A percentile compares a stretch with the other conserved stretches of the same genome.
Evolutionary conservation across 1,139 yeast genomes (phyloP).

Genomic region (Yamadazyma pseudoaaseri): DNA sequence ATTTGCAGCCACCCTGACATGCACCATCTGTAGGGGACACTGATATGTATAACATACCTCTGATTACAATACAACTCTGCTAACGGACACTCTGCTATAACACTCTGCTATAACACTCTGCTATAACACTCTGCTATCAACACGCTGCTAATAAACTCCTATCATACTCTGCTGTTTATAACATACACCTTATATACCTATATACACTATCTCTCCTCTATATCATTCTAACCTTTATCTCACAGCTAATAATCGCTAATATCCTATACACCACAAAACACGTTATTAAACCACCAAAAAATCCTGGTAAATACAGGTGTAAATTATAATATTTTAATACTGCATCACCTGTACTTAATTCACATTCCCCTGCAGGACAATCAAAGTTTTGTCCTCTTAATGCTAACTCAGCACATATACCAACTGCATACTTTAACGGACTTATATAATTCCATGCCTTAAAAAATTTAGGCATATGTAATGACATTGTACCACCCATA

Average conservation of each 20-base stretch:
- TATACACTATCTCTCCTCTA: too few relatives aligned
- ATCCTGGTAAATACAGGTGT: slow-evolving; percentile 27
- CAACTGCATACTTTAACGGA: slow-evolving; percentile 71
- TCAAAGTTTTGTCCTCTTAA: slow-evolving; percentile 31
- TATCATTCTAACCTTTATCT: slow-evolving; percentile 32
- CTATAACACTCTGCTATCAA: too few relatives aligned
- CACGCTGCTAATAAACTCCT: too few relatives aligned
- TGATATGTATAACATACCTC: too few relatives aligned
- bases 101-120: too few relatives aligned
- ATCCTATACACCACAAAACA: slow-evolving; percentile 36
- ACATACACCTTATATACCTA: too few relatives aligned
- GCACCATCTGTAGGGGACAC: too few relatives aligned
- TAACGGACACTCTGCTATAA: too few relatives aligned
- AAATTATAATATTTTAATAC: slow-evolving; percentile 36
- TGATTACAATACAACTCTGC: too few relatives aligned
- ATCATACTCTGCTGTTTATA: too few relatives aligned
- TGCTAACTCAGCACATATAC: slow-evolving; percentile 44
- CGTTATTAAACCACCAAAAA: slow-evolving; percentile 36
- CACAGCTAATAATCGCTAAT: slow-evolving; percentile 26
- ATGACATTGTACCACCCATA: slow-evolving; percentile 87
- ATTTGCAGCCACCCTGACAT: too few relatives aligned
- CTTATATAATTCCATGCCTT: slow-evolving; percentile 69
- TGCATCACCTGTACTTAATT: slow-evolving; percentile 31
- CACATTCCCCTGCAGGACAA: slow-evolving; percentile 31
- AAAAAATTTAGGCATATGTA: slow-evolving; percentile 68